Base-by-base conservation (phyloP, 345 rosid genomes). In the Mercurialis annua region DNA sequence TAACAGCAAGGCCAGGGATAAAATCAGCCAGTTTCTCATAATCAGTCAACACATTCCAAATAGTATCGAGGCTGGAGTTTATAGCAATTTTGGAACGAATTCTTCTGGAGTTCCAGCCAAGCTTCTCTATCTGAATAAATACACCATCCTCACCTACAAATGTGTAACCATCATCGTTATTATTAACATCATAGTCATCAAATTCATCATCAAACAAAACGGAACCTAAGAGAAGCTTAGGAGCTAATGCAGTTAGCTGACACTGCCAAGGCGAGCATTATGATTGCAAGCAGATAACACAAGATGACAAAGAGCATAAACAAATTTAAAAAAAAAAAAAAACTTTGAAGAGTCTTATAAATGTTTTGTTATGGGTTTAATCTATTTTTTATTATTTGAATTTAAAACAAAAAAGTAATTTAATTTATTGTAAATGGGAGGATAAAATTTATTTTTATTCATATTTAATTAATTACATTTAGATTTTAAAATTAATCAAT, bases 1-100 rank as follows among this genome's bases (percentile, higher is more conserved):
- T 86, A 65, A 87, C 88, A 10, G 87, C 92, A 24, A 93, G 94
- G 1, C 86, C 85, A 0, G 98, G 97, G 24, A 89, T 81, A 78
- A 84, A 76, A 69, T 90, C 96, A 2, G 87, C 84, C 75, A 93
- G 34, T 59, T 79, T 83, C 79, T 93, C 98, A 57, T 90, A 93
- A 69, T 85, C 88, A 17, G 96, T 93, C 76, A 93, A 69, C 0
- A 93, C 77, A 29, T 69, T 78, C 97, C 98, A 93, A 10, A 93
- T 81, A 0, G 81, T 64, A 27, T 90, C 96, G 0, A 93, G 87
- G 59, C 78, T 83, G 6, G 86, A 88, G 58, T 85, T 87, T 50
- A 90, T 83, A 10, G 78, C 87, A 63, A 93, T 75, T 68, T 77
- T 85, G 53, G 97, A 86, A 57, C 86, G 78, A 62, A 93, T 86